phyloP scores from a whole-genome alignment of 129 eudicot species.

The Artemisia argyi region DNA sequence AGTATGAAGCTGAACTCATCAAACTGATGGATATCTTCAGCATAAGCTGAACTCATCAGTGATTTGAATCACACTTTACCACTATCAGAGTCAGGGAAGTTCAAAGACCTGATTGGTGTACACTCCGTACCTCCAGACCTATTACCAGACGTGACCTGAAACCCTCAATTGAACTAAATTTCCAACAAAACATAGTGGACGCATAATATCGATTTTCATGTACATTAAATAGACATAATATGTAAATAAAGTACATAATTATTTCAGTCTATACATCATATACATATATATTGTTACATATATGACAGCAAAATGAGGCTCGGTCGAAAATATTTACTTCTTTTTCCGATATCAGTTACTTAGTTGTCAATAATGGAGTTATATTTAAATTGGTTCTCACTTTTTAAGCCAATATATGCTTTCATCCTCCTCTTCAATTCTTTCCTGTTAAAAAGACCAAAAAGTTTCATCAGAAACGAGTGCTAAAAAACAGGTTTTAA shows the following conservation, averaged over 20 bases:
- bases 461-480: background rate
- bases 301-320: slow-evolving; percentile 15
- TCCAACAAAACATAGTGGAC: background rate
- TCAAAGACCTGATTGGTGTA: too few species aligned
- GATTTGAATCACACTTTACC: too few species aligned
- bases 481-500: background rate
- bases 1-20: too few species aligned
- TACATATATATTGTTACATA: slow-evolving; percentile 7
- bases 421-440: slow-evolving; percentile 68
- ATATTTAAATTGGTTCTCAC: slow-evolving; percentile 26
- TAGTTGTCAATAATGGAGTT: slow-evolving; percentile 25
- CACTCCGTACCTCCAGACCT: too few species aligned
- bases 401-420: slow-evolving; percentile 17
- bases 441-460: slow-evolving; percentile 43
- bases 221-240: slow-evolving; percentile 24
- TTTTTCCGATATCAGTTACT: background rate
- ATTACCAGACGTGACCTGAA: too few species aligned
- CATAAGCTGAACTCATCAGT: too few species aligned
- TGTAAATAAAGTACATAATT: background rate
- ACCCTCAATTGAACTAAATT: too few species aligned
- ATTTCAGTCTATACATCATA: slow-evolving; percentile 17
- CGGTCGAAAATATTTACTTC: slow-evolving; percentile 1
- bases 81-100: too few species aligned
- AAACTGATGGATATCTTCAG: too few species aligned
- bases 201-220: slow-evolving; percentile 13